Base-by-base conservation (phyloP, 2,329 filamentous ascomycete genomes). In the Onygenales sp. region DNA sequence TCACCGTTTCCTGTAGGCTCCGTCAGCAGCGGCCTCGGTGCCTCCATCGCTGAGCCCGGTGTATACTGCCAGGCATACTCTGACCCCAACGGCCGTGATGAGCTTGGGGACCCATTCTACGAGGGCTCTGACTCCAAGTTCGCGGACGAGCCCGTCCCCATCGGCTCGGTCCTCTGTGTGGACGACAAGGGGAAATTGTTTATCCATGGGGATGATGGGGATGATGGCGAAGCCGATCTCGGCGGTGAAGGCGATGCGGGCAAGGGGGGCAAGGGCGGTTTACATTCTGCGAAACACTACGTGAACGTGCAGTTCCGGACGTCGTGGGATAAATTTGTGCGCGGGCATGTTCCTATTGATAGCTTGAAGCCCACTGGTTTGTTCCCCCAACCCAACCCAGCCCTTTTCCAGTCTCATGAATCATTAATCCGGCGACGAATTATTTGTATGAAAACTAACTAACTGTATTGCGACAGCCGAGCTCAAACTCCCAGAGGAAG, bases 41-140 rank as follows among this genome's bases (percentile, higher is more conserved):
- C 54, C 7, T 56, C 52, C 11, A 33, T 56, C 34, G 27, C 42
- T 21, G 42, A 51, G 21, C 43, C 52, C 13, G 44, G 47, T 6
- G 32, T 53, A 27, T 54, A 42, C 44, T 58, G 56, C 34, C 56
- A 58, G 42, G 54, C 54, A 13, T 58, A 52, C 50, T 53, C 52
- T 27, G 56, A 56, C 37, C 52, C 54, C 14, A 17, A 49, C n/a
- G 54, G 54, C 49, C 52, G 50, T 17, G 52, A 58, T 21, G 47
- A 54, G 43, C 45, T 58, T 13, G 56, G 54, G 13, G 40, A 47
- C 2, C 33, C 49, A 2, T 56, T 58, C 42, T 42, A 31, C 17
- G 21, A 31, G 6, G 56, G 52, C 17, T 48, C 53, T 3, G 21
- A 45, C 11, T 52, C n/a, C 11, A 33, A 47, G 6, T 54, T 58